Evolutionary conservation across 2,329 filamentous ascomycete species (phyloP), one percentile per base, ranked within the genome.

Genomic region (Cryphonectria parasitica): DNA sequence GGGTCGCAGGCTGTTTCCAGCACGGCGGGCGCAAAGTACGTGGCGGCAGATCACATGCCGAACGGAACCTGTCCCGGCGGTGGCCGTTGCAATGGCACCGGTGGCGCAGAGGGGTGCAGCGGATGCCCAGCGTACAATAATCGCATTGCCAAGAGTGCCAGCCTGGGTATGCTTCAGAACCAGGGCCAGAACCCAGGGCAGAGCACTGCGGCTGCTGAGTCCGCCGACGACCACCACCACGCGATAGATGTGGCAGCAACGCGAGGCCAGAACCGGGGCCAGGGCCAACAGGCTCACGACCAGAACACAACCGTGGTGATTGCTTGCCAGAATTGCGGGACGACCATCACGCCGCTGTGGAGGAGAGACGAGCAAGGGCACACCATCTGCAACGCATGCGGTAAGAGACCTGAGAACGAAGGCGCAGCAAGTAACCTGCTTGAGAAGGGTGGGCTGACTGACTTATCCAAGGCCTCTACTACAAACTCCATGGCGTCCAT

Each of bases 101-200:
- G 96, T 61, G 96, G 96, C 67, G 94, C 96, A 43, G 93, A 97
- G 78, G 95, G 94, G 28, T 99, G 96, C 80, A 94, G 93, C 79
- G 96, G 96, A 17, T 99, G 96, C 78, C 96, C 96, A 49, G 96
- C 96, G 2, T 99, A 93, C 85, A 99, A 99, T 85, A 99, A 99
- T 78, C 90, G 96, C 67, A 90, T 98, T 54, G 92, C 95, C 45
- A 98, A 98, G 80, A 93, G 89, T 63, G 92, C 92, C 25, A 91
- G 92, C 79, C 88, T 92, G 74, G 90, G 85, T 68, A 83, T 90
- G 68, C 84, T 86, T 72, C 85, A 87, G 74, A 83, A 81, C 67
- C 66, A 63, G 43, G 19, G 63, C 25, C 81, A 83, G 71, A 74
- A 76, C 74, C 71, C 77, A 45, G 73, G 74, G 8, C 71, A 70